Base-by-base conservation (phyloP, 306 rosid species). In the Comarum palustre region DNA sequence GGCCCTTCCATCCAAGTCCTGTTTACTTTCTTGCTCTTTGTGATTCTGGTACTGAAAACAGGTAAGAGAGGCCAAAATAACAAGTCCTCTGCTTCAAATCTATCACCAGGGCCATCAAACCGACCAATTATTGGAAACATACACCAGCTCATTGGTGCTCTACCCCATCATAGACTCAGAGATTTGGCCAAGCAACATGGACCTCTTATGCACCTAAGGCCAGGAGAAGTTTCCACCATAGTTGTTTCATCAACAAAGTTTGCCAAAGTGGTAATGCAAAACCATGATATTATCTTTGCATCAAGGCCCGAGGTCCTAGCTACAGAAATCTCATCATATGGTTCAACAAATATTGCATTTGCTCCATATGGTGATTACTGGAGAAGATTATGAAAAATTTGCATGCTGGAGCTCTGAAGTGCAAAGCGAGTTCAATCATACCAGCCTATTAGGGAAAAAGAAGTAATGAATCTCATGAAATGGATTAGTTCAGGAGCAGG, bases 381-480 rank as follows among this genome's bases (percentile, higher is more conserved):
- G 74, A 71, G 65, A 71, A 22, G 2, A n/a, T 60, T 71, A 6
- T 6, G 79, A 39, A 82, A 82, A n/a, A 74, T 82, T 47, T 82
- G 82, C 58, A 24, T 9, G 1, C 4, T 24, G 29, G 52, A 85
- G 68, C 85, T 87, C 69, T 34, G 79, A 0, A 83, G 89, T 79
- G 58, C 72, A 12, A 73, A 78, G 39, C 70, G 83, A 46, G 87
- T 87, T 73, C 81, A 79, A 2, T 83, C 84, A 5, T 85, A 75
- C 54, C 42, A 50, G 24, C 78, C 42, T 6, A 19, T 87, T 19
- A 54, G 92, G 58, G 80, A 85, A 73, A 78, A 81, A 13, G 89
- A 85, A 66, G 71, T 79, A 11, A 15, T 61, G 2, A 80, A 73
- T 36, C 74, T 82, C 64, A 29, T 82, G 0, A 29, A 73, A 41